phyloP scores from a whole-genome alignment of 257 asterid species.

The Marsdenia floribunda region DNA sequence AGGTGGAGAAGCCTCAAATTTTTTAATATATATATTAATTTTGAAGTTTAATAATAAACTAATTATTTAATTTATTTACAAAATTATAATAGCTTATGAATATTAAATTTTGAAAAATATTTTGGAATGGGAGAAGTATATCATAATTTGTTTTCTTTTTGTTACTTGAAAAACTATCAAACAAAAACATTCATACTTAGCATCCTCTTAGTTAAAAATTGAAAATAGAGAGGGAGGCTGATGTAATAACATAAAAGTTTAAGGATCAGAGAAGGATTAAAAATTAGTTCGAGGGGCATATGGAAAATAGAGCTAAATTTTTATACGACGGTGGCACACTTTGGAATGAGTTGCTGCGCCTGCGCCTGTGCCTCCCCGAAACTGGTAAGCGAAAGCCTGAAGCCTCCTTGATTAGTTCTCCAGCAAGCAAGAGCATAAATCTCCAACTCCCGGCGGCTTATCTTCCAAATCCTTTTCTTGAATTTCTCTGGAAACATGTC shows the following conservation, averaged over 20 bases:
- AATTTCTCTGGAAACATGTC: slow-evolving; percentile 40
- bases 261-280: neutral
- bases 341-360: neutral
- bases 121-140: too few species aligned
- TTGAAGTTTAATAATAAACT: too few species aligned
- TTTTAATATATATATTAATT: too few species aligned
- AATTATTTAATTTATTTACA: too few species aligned
- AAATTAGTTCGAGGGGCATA: neutral
- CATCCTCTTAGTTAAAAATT: too few species aligned
- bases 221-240: too few species aligned
- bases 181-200: too few species aligned
- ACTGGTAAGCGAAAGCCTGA: neutral
- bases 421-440: neutral
- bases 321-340: neutral
- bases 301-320: neutral
- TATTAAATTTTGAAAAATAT: too few species aligned
- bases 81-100: too few species aligned
- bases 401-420: neutral
- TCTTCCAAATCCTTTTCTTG: neutral
- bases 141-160: too few species aligned
- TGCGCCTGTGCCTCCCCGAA: neutral
- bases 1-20: too few species aligned
- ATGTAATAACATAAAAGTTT: neutral
- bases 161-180: too few species aligned
- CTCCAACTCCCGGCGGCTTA: neutral